Conservation (phyloP, 2,329 filamentous ascomycete genomes). For the Fusarium burgessii region DNA sequence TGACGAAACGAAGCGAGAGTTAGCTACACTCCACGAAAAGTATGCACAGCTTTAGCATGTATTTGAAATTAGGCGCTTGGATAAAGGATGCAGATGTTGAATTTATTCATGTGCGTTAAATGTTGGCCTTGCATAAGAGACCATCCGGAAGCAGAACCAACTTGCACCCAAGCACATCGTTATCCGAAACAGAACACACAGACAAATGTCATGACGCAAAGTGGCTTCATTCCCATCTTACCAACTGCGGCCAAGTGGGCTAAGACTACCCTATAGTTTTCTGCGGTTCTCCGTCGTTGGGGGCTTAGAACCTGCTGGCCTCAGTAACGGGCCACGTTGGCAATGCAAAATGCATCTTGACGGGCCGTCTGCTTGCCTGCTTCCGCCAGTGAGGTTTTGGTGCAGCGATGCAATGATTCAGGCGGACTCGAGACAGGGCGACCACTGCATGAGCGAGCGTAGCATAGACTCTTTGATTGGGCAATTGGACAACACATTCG, state of each 20-base stretch:
- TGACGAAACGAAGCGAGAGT: constrained; percentile 14
- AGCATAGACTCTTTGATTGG: constrained; percentile 34
- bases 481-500: constrained; percentile 27
- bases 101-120: constrained; percentile 21
- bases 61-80: constrained; percentile 20
- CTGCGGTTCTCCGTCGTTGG: constrained; percentile 19
- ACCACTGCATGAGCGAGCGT: constrained; percentile 4
- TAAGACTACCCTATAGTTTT: constrained; percentile 42
- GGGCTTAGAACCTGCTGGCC: constrained; percentile 36
- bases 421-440: constrained; percentile 21
- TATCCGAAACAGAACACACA: constrained; percentile 33
- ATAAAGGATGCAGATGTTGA: constrained; percentile 18
- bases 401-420: constrained; percentile 38
- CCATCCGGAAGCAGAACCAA: constrained; percentile 19
- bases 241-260: constrained; percentile 40
- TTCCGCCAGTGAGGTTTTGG: constrained; percentile 7
- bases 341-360: constrained; percentile 35
- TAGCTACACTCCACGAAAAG: constrained; percentile 12
- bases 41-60: constrained; percentile 8
- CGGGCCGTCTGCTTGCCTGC: constrained; percentile 30
- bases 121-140: constrained; percentile 26
- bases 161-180: constrained; percentile 36
- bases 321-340: constrained; percentile 43
- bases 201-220: constrained; percentile 39
- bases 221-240: constrained; percentile 36